A percentile compares a stretch with the other conserved stretches of the same genome.
These are phyloP conservation scores for Urostyla sp. DNA, from an alignment of 73 alveolate species.

Conservation along the genomic window DNA sequence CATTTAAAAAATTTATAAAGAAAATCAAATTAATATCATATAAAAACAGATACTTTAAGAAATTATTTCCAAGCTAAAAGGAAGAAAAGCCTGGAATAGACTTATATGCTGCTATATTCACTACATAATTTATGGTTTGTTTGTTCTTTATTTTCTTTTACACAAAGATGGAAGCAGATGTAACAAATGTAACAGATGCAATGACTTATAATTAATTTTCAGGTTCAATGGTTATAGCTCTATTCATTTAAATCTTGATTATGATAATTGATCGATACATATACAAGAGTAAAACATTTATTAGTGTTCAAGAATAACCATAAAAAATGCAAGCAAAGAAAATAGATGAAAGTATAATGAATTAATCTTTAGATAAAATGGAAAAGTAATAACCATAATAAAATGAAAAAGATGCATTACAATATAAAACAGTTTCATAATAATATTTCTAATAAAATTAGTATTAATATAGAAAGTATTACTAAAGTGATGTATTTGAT, in stretches of 20 bases:
- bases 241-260: constrained; percentile 66
- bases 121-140: constrained; percentile 72
- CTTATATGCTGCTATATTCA: constrained; percentile 81
- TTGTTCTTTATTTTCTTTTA: constrained; percentile 88
- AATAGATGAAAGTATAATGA: background rate
- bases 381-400: too few relatives aligned
- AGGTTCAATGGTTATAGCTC: constrained; percentile 79
- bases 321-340: background rate
- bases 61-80: constrained; percentile 81
- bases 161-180: constrained; percentile 89
- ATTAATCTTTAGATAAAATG: too few relatives aligned
- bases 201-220: constrained; percentile 69
- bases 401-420: too few relatives aligned
- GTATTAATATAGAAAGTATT: too few relatives aligned
- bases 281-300: constrained; percentile 48
- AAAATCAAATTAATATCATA: constrained; percentile 58
- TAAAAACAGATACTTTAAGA: constrained; percentile 65
- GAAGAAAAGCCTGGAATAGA: constrained; percentile 97
- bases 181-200: constrained; percentile 64
- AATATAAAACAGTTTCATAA: too few relatives aligned
- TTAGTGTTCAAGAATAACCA: constrained; percentile 28
- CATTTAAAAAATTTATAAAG: background rate
- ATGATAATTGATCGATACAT: constrained; percentile 76
- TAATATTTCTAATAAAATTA: too few relatives aligned
- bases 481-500: too few relatives aligned